Base-by-base conservation (phyloP, 2,329 filamentous ascomycete genomes). In the Trichoderma breve region DNA sequence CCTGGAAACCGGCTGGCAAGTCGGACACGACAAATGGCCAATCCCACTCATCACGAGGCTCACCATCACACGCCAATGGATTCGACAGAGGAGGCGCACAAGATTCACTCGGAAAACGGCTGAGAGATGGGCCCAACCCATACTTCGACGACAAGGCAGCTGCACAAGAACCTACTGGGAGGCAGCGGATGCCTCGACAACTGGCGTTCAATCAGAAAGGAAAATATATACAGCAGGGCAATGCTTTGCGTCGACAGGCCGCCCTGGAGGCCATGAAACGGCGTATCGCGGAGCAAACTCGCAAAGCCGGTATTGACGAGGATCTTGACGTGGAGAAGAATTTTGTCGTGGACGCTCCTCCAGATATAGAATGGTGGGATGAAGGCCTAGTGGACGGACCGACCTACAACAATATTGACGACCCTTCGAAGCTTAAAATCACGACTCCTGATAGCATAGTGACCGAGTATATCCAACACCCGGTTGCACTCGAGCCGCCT, bases 331-430 rank as follows among this genome's bases (percentile, higher is more conserved):
- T 92, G 63, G 95, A 99, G 81, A 97, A 95, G 81, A 93, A 94
- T 36, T 98, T 95, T 79, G 83, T 96, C 4, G 89, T 98, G 6
- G 91, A 95, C 74, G 86, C 88, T 36, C 96, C 96, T 11, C 96
- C 96, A 4, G 92, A 92, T 8, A 88, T 98, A 55, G 96, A 99
- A 81, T 99, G 96, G 96, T 98, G 95, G 93, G 96, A 99, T 77
- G 95, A 98, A 83, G 93, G 91, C 3, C 84, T 98, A 21, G 86
- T 97, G 18, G 87, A 92, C 66, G 93, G 92, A 55, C 87, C 88
- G 55, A 91, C 88, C 70, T 98, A 98, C 82, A 87, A 91, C 72
- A 86, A 87, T 73, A 88, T 96, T 72, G 88, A 91, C 30, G 84
- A 92, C 72, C 84, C 88, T 0, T 82, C 83, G 18, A 90, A 88